phyloP scores from a whole-genome alignment of 768 basidiomycete genomes.

The Tephrocybe sp. region DNA sequence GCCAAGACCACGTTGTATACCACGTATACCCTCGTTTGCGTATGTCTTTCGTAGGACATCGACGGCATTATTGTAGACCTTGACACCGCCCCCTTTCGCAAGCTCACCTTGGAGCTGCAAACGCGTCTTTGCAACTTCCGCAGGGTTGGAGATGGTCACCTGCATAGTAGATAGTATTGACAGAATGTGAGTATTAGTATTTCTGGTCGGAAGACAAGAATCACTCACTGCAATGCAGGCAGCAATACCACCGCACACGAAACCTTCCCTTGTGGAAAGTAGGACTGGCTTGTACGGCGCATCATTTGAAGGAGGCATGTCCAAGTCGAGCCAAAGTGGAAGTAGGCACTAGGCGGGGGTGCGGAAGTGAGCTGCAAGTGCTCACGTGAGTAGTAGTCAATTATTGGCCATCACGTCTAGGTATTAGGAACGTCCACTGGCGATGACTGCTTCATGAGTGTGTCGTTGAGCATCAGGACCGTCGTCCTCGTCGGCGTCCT shows the following conservation, averaged over 20 bases:
- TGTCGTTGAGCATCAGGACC: slow-evolving; percentile 44
- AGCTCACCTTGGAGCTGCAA: slow-evolving; percentile 96
- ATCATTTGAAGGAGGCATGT: slow-evolving; percentile 13
- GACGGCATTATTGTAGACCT: slow-evolving; percentile 85
- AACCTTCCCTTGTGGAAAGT: slow-evolving; percentile 74
- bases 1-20: slow-evolving; percentile 89
- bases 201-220: background rate
- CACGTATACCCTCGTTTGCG: slow-evolving; percentile 84
- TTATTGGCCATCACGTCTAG: background rate
- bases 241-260: slow-evolving; percentile 86
- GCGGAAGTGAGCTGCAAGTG: background rate
- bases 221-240: slow-evolving; percentile 82
- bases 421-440: slow-evolving; percentile 5
- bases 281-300: slow-evolving; percentile 20
- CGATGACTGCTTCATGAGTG: slow-evolving; percentile 26
- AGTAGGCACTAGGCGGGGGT: too few species aligned
- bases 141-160: slow-evolving; percentile 81
- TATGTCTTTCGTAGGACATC: slow-evolving; percentile 89
- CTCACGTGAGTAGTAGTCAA: slow-evolving; percentile 8
- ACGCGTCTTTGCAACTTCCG: slow-evolving; percentile 90
- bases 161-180: slow-evolving; percentile 21
- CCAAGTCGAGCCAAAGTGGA: too few species aligned
- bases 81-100: slow-evolving; percentile 63
- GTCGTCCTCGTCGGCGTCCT: slow-evolving; percentile 56
- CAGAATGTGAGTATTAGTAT: background rate